These are phyloP conservation scores for Dunaliella sp. DNA, from an alignment of 139 green algal genomes.

Conservation along the genomic window DNA sequence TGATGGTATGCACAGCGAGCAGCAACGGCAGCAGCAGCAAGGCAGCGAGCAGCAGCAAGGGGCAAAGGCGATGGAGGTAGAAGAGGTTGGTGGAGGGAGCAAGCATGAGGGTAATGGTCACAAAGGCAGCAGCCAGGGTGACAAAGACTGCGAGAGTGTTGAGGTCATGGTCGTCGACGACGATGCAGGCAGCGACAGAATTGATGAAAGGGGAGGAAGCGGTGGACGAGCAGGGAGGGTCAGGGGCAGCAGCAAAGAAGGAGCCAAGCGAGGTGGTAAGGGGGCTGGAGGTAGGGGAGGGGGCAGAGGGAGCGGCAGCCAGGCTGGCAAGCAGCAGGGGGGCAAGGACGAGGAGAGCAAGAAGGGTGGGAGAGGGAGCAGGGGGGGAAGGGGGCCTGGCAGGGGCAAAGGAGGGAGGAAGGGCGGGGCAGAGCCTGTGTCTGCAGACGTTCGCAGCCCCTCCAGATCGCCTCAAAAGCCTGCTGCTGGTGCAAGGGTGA, in stretches of 20 bases:
- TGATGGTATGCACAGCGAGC: no score
- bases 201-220: not conserved
- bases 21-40: not conserved
- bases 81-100: not conserved
- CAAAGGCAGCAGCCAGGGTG: not conserved
- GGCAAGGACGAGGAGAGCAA: no score
- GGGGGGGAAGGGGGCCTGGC: not conserved
- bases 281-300: not conserved
- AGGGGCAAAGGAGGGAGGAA: not conserved
- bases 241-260: not conserved
- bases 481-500: no score
- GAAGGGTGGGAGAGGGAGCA: not conserved
- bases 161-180: not conserved
- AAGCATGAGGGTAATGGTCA: not conserved
- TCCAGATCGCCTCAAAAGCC: no score
- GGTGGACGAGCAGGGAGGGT: not conserved
- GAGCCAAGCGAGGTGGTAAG: not conserved
- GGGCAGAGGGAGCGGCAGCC: not conserved
- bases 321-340: no score
- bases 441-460: no score
- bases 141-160: not conserved
- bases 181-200: not conserved
- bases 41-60: not conserved
- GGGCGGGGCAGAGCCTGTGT: no score
- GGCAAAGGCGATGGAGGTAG: not conserved